These are phyloP conservation scores for Podaxis mareebaensis DNA, from an alignment of 768 basidiomycete species.

Conservation along the genomic window DNA sequence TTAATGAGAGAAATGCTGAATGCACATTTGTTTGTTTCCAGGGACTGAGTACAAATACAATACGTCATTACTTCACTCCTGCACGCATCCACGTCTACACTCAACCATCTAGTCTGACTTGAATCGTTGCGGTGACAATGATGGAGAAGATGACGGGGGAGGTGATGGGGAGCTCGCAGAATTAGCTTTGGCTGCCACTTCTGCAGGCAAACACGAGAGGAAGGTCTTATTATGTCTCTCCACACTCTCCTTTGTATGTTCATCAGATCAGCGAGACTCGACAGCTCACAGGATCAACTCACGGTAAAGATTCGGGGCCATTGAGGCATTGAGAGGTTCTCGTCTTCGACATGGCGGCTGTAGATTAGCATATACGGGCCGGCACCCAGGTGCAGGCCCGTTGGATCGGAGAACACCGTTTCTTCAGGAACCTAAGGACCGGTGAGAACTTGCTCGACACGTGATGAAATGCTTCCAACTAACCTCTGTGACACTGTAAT, in stretches of 20 bases:
- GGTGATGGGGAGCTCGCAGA: slow-evolving; percentile 8
- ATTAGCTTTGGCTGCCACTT: slow-evolving; percentile 29
- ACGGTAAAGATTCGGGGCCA: slow-evolving; percentile 42
- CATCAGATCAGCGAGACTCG: not conserved
- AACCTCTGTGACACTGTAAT: slow-evolving; percentile 68
- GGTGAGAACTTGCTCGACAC: not conserved
- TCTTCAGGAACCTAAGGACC: slow-evolving; percentile 67
- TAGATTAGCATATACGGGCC: slow-evolving; percentile 83
- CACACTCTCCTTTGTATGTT: slow-evolving; percentile 29
- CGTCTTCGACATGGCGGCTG: slow-evolving; percentile 40
- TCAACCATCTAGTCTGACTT: not conserved
- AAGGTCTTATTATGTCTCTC: slow-evolving; percentile 37
- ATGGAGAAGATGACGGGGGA: not conserved
- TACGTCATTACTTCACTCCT: not conserved
- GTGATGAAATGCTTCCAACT: not conserved
- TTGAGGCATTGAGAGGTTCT: slow-evolving; percentile 33
- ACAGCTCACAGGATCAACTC: slow-evolving; percentile 11
- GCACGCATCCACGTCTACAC: not conserved
- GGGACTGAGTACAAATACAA: slow-evolving; percentile 7
- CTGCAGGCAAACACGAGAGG: slow-evolving; percentile 33
- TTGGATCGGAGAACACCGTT: slow-evolving; percentile 62
- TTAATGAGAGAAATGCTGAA: not conserved
- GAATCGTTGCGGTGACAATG: not conserved
- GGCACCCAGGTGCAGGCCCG: slow-evolving; percentile 72
- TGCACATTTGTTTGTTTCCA: slow-evolving; percentile 4